Percentiles rank a stretch among this genome's conserved stretches.
Evolutionary conservation across 2,329 filamentous ascomycete genomes (phyloP).

Genomic region (Clonostachys byssicola): DNA sequence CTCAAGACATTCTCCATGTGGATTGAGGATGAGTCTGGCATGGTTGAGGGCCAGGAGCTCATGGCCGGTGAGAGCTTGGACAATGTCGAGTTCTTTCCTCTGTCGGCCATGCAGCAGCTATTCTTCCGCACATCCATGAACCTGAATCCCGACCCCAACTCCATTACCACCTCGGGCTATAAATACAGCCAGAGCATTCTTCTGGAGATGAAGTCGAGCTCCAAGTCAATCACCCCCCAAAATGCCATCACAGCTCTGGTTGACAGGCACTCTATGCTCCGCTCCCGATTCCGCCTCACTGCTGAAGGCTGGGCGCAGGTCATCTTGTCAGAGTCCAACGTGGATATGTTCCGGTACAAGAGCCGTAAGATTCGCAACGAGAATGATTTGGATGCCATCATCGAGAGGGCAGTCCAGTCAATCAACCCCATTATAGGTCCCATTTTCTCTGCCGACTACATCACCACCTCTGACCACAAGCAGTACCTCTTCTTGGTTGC

Average conservation of each 20-base stretch:
- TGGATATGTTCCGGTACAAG: constrained; percentile 36
- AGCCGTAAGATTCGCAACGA: constrained; percentile 33
- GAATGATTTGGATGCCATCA: constrained; percentile 32
- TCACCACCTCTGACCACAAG: constrained; percentile 36
- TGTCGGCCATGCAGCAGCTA: constrained; percentile 50
- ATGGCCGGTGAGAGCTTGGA: constrained; percentile 13
- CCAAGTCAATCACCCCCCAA: constrained; percentile 35
- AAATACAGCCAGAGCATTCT: constrained; percentile 48
- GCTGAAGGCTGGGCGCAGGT: constrained; percentile 40
- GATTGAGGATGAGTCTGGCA: constrained; percentile 17
- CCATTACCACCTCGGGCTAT: constrained; percentile 25
- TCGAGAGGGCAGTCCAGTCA: constrained; percentile 32
- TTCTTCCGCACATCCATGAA: constrained; percentile 44
- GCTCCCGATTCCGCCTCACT: constrained; percentile 35
- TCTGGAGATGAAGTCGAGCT: constrained; percentile 34
- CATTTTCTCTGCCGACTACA: constrained; percentile 43
- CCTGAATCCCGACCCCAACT: constrained; percentile 20
- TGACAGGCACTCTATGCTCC: constrained; percentile 45
- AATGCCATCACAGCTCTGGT: constrained; percentile 44
- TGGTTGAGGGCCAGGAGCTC: constrained; percentile 1
- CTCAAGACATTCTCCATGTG: constrained; percentile 11
- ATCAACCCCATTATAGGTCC: constrained; percentile 47
- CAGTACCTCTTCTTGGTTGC: constrained; percentile 45
- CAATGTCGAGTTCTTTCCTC: constrained; percentile 30
- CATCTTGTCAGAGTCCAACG: constrained; percentile 26